Evolutionary conservation across 768 basidiomycete genomes (phyloP).

Genomic region (Boletus insuetus): DNA sequence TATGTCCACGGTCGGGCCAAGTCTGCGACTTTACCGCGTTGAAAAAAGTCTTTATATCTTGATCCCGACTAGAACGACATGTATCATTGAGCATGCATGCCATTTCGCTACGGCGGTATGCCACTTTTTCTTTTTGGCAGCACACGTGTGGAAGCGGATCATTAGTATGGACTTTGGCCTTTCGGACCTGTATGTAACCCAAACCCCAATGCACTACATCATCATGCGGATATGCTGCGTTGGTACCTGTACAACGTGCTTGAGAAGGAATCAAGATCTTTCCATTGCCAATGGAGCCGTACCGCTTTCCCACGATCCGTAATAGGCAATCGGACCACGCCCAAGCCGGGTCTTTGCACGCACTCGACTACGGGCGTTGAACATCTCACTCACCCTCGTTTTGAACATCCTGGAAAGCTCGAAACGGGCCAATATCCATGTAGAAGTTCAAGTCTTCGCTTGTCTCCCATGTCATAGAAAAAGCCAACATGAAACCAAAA

Average conservation of each 20-base stretch:
- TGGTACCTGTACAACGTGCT: constrained; percentile 23
- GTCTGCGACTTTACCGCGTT: constrained; percentile 63
- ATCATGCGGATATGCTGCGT: constrained; percentile 8
- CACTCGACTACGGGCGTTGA: background rate
- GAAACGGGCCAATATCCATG: constrained; percentile 5
- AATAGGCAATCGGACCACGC: background rate
- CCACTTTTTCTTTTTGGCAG: background rate
- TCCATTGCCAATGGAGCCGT: background rate
- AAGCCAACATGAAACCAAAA: background rate
- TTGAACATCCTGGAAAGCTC: background rate
- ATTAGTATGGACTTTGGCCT: constrained; percentile 9
- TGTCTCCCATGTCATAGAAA: constrained; percentile 8
- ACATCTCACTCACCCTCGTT: background rate
- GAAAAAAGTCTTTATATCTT: constrained; percentile 91
- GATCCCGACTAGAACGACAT: constrained; percentile 16
- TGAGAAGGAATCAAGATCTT: constrained; percentile 27
- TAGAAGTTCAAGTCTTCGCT: constrained; percentile 9
- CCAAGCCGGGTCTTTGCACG: background rate
- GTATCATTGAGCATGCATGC: background rate
- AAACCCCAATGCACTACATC: constrained; percentile 9
- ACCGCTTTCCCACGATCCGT: constrained; percentile 16
- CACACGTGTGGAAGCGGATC: constrained; percentile 28
- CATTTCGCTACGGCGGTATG: background rate
- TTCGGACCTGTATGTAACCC: constrained; percentile 16
- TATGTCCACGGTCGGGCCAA: constrained; percentile 73